Conservation (phyloP, 164 flowering plant genomes). For the Liquidambar formosana region DNA sequence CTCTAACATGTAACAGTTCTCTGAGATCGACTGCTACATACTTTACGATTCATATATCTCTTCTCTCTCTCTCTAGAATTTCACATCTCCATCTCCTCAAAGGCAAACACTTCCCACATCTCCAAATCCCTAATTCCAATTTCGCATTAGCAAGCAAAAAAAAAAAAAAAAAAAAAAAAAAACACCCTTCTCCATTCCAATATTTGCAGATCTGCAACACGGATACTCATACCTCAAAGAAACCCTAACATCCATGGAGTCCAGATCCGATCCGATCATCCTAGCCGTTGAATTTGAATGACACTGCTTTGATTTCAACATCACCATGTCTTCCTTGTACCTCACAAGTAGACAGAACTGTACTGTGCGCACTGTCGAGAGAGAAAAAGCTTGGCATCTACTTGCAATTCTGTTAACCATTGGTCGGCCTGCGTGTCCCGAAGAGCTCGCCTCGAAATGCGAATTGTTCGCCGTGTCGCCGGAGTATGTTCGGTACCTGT, state of each 20-base stretch:
- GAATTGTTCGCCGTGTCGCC: conserved; percentile 23
- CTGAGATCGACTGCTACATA: too few relatives aligned
- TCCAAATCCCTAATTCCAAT: too few relatives aligned
- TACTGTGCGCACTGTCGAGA: conserved; percentile 9
- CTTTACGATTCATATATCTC: too few relatives aligned
- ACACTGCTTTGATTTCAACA: not conserved
- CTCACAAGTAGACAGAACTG: conserved; percentile 6
- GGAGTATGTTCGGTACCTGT: conserved; percentile 33
- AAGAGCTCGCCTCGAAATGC: conserved; percentile 38
- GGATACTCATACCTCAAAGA: too few relatives aligned
- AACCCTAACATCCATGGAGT: not conserved
- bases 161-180: too few relatives aligned
- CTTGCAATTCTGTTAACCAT: conserved; percentile 23
- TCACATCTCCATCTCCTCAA: too few relatives aligned
- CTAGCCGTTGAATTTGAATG: not conserved
- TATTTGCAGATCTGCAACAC: too few relatives aligned
- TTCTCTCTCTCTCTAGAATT: not conserved
- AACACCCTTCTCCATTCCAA: too few relatives aligned
- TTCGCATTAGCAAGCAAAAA: too few relatives aligned
- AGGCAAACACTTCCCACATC: too few relatives aligned
- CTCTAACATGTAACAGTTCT: too few relatives aligned
- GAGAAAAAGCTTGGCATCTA: conserved; percentile 42
- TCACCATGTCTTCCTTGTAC: conserved; percentile 19
- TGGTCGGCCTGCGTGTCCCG: conserved; percentile 33
- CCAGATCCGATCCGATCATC: not conserved